These are phyloP conservation scores for Penicillium roqueforti DNA, from an alignment of 495 filamentous ascomycete genomes.

Conservation along the genomic window DNA sequence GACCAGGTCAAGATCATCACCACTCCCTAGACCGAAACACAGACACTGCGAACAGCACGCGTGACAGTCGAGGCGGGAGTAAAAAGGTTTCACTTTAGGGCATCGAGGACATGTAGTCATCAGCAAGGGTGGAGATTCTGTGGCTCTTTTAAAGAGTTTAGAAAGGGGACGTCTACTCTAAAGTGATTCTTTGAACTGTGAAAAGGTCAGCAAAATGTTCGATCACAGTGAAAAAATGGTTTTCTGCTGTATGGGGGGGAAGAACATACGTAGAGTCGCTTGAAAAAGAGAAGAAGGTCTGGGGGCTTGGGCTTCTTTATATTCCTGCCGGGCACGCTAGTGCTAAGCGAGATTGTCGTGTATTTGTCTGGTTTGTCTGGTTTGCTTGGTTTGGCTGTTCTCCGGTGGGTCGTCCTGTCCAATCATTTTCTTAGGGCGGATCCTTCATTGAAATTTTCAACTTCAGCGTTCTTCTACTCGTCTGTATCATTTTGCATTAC, in stretches of 20 bases:
- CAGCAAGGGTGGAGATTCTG: slow-evolving; percentile 72
- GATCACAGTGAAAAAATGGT: not conserved
- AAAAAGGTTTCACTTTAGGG: slow-evolving; percentile 67
- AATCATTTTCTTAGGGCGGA: not conserved
- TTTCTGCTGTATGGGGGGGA: slow-evolving; percentile 36
- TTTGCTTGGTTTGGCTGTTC: slow-evolving; percentile 22
- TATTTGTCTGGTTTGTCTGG: slow-evolving; percentile 29
- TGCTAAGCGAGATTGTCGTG: slow-evolving; percentile 27
- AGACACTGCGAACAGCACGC: slow-evolving; percentile 27
- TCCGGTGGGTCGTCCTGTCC: not conserved
- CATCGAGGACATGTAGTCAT: slow-evolving; percentile 65
- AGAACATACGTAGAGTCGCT: slow-evolving; percentile 64
- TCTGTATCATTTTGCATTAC: not conserved
- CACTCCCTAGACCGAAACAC: slow-evolving; percentile 51
- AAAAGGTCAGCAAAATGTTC: slow-evolving; percentile 28
- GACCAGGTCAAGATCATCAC: slow-evolving; percentile 71
- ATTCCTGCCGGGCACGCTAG: slow-evolving; percentile 21
- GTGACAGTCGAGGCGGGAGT: slow-evolving; percentile 51
- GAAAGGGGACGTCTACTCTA: slow-evolving; percentile 78
- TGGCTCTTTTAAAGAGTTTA: slow-evolving; percentile 76
- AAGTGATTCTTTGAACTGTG: slow-evolving; percentile 82
- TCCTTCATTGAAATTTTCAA: not conserved
- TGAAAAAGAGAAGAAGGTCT: slow-evolving; percentile 34
- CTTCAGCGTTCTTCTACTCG: not conserved
- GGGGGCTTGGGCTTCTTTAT: slow-evolving; percentile 26